Conservation (phyloP, 192 early-diverging fungal species). For the Blastocladiella britannica region DNA sequence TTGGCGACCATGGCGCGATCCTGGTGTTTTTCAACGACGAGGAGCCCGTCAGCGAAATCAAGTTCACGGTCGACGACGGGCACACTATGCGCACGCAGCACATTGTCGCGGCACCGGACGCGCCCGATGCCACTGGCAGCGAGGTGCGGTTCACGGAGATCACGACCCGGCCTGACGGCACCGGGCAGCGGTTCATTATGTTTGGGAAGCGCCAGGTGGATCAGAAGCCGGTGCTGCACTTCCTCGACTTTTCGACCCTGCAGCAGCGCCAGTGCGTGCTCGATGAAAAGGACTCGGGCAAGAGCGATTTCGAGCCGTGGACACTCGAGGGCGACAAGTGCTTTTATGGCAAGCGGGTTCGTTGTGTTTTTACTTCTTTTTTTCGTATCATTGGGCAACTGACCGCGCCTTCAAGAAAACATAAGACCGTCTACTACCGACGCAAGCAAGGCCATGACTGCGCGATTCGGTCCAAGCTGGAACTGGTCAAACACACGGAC, state of each 20-base stretch:
- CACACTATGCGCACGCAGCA: slow-evolving; percentile 16
- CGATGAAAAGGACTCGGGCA: slow-evolving; percentile 22
- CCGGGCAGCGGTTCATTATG: slow-evolving; percentile 53
- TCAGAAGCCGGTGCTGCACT: slow-evolving; percentile 10
- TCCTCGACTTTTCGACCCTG: slow-evolving; percentile 22
- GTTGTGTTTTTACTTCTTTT: slow-evolving; percentile 39
- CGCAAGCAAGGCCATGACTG: slow-evolving; percentile 48
- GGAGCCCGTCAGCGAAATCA: slow-evolving; percentile 35
- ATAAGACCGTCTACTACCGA: slow-evolving; percentile 46
- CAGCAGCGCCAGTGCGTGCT: slow-evolving; percentile 20
- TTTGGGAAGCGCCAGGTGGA: slow-evolving; percentile 27
- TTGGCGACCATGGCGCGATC: slow-evolving; percentile 81
- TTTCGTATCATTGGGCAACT: slow-evolving; percentile 1
- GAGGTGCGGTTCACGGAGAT: slow-evolving; percentile 40
- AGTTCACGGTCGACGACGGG: slow-evolving; percentile 67
- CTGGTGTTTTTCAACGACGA: slow-evolving; percentile 54
- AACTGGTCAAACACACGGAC: slow-evolving; percentile 19
- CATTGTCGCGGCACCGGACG: slow-evolving; percentile 28
- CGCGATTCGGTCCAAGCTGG: slow-evolving; percentile 43
- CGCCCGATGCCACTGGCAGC: slow-evolving; percentile 27
- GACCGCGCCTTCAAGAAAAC: slow-evolving; percentile 2
- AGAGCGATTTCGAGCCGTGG: slow-evolving; percentile 83
- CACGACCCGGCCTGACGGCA: slow-evolving; percentile 37
- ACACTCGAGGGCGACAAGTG: slow-evolving; percentile 47
- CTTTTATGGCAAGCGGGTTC: slow-evolving; percentile 29